These are phyloP conservation scores for Plicaturopsis crispa DNA, from an alignment of 768 basidiomycete species.

Conservation along the genomic window DNA sequence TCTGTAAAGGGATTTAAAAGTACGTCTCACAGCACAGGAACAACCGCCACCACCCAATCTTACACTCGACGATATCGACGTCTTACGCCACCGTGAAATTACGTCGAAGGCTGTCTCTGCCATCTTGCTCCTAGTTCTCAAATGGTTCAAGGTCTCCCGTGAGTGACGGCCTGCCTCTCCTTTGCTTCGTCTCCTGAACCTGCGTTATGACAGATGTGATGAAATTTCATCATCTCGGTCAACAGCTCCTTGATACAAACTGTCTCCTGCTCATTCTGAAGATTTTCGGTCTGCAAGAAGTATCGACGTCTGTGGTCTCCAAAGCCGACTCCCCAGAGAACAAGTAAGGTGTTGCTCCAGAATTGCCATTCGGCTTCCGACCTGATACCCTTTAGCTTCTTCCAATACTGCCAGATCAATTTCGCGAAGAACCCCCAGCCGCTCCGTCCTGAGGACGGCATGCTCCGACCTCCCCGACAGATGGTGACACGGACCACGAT, in stretches of 20 bases:
- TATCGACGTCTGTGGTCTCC: slow-evolving; percentile 73
- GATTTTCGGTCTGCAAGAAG: slow-evolving; percentile 97
- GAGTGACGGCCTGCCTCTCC: slow-evolving; percentile 22
- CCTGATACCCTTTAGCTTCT: slow-evolving; percentile 65
- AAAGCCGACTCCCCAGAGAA: slow-evolving; percentile 84
- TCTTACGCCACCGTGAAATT: slow-evolving; percentile 92
- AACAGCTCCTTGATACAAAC: slow-evolving; percentile 90
- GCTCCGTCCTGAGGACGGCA: slow-evolving; percentile 55
- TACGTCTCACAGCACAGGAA: slow-evolving; percentile 40
- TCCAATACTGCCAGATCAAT: slow-evolving; percentile 83
- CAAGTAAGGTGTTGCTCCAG: slow-evolving; percentile 41
- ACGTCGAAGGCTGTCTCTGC: slow-evolving; percentile 97
- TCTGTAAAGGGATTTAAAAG: not conserved
- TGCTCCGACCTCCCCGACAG: slow-evolving; percentile 54
- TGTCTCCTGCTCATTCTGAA: slow-evolving; percentile 89
- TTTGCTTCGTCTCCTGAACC: not conserved
- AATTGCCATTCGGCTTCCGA: slow-evolving; percentile 3
- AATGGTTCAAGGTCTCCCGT: slow-evolving; percentile 99
- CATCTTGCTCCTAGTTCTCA: slow-evolving; percentile 80
- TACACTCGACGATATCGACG: slow-evolving; percentile 86
- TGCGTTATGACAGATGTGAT: slow-evolving; percentile 63
- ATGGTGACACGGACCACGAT: slow-evolving; percentile 44
- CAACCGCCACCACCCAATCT: slow-evolving; percentile 59
- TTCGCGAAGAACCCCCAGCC: slow-evolving; percentile 62
- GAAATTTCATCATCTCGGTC: slow-evolving; percentile 98